Percentiles rank a stretch among this genome's conserved stretches.
These are phyloP conservation scores for Friedmanniomyces simplex DNA, from an alignment of 495 filamentous ascomycete genomes.

Conservation along the genomic window DNA sequence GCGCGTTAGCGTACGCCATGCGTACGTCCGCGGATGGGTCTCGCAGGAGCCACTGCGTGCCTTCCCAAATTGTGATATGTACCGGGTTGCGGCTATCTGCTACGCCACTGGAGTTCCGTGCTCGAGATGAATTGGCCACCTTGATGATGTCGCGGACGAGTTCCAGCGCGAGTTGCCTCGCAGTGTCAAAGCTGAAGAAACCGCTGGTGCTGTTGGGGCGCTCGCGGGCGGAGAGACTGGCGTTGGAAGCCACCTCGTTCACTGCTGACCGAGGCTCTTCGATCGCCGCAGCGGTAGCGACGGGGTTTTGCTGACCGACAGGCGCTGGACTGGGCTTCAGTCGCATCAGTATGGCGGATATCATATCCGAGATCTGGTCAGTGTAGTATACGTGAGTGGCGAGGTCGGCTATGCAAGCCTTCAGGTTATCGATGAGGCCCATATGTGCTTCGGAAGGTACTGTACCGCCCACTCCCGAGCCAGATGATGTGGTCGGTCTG, in stretches of 20 bases:
- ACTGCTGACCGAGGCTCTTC: slow-evolving; percentile 30
- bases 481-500: slow-evolving; percentile 14
- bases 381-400: slow-evolving; percentile 90
- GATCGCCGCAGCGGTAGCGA: slow-evolving; percentile 28
- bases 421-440: slow-evolving; percentile 54
- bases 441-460: slow-evolving; percentile 36
- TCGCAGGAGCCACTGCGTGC: slow-evolving; percentile 76
- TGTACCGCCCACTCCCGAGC: background rate
- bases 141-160: slow-evolving; percentile 69
- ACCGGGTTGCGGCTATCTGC: slow-evolving; percentile 62
- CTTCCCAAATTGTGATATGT: slow-evolving; percentile 74
- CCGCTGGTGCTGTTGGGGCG: slow-evolving; percentile 41
- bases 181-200: slow-evolving; percentile 63
- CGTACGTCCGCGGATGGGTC: slow-evolving; percentile 67
- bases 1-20: slow-evolving; percentile 70
- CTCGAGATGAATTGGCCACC: slow-evolving; percentile 54
- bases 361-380: slow-evolving; percentile 88
- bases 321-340: slow-evolving; percentile 53
- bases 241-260: slow-evolving; percentile 34
- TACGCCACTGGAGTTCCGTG: slow-evolving; percentile 43
- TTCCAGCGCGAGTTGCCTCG: slow-evolving; percentile 65
- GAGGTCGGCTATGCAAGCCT: slow-evolving; percentile 71
- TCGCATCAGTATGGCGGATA: slow-evolving; percentile 61
- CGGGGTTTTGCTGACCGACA: slow-evolving; percentile 18
- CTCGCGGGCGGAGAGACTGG: slow-evolving; percentile 31